Base-by-base conservation (phyloP, 192 early-diverging fungal species). In the Backusella liffmaniae region DNA sequence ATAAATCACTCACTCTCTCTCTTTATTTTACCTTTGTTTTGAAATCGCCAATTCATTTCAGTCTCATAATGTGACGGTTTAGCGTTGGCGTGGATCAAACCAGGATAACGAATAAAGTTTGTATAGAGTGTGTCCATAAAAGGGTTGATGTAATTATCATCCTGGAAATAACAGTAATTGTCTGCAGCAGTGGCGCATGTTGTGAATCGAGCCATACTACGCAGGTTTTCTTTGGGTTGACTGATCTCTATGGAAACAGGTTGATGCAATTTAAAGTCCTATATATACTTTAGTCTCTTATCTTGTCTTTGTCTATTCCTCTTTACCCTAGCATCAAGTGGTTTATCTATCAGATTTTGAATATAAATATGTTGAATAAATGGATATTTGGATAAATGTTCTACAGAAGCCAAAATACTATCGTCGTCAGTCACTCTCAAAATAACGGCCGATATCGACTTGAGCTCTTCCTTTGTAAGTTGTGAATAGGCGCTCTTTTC, bases 161-260 rank as follows among this genome's bases (percentile, higher is more conserved):
- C 88, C 70, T 90, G 88, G 51, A 88, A 88, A 76, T 88, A 90
- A 73, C 88, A 90, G 70, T 86, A 76, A 32, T 82, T 72, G 66
- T 87, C 82, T 32, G 82, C 79, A 16, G 88, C 88, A 13, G 84
- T 76, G n/a, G 80, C 62, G 56, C 88, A 90, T 13, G 83, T 80
- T 37, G 84, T 88, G 68, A 87, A 88, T 69, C 88, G 84, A 66
- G 88, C 83, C 46, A 88, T 79, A 62, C 84, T 86, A 21, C 84
- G 80, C 78, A 90, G 35, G 66, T 87, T 84, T 73, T 88, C 86
- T 21, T 75, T 82, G 0, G 81, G 79, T 53, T 88, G 85, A 42
- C 78, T 82, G 3, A 88, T 73, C 37, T 68, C 73, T 35, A 75
- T 70, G 51, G 71, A 46, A 29, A 73, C 67, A 42, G 65, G 39